Evolutionary conservation across 768 basidiomycete species (phyloP).

Genomic region (Tricholoma terreum): DNA sequence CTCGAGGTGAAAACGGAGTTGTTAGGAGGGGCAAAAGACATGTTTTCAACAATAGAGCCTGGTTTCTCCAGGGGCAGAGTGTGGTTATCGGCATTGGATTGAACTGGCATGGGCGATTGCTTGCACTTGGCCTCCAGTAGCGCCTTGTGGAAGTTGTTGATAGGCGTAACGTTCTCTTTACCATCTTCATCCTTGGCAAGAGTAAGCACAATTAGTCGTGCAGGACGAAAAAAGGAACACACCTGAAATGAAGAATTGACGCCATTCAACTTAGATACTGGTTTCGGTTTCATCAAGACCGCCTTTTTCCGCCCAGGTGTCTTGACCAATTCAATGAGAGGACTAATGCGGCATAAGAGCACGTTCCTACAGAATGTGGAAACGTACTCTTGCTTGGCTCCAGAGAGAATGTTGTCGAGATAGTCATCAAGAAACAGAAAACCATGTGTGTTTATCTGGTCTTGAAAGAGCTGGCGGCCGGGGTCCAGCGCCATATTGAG

Average conservation of each 20-base stretch:
- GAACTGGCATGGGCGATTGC: not conserved
- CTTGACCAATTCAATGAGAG: conserved; percentile 78
- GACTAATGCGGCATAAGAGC: conserved; percentile 35
- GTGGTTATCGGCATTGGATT: not conserved
- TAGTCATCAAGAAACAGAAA: conserved; percentile 81
- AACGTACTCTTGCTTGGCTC: conserved; percentile 63
- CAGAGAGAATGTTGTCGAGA: conserved; percentile 66
- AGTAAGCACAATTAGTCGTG: not conserved
- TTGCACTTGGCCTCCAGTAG: conserved; percentile 34
- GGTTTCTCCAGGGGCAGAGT: not conserved
- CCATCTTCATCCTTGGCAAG: conserved; percentile 21
- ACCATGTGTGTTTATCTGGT: conserved; percentile 71
- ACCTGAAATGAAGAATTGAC: conserved; percentile 48
- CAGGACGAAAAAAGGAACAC: not conserved
- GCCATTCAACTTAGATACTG: conserved; percentile 44
- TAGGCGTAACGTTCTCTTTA: conserved; percentile 40
- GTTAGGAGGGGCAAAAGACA: not conserved
- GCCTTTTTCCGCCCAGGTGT: conserved; percentile 76
- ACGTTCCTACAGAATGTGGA: not conserved
- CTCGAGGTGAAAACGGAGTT: not conserved
- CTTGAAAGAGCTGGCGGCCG: conserved; percentile 65
- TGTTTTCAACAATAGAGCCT: not conserved
- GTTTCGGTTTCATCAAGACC: conserved; percentile 47
- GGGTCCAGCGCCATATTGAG: conserved; percentile 70
- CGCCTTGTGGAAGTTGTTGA: conserved; percentile 47